These are phyloP conservation scores for Fusarium subglutinans DNA, from an alignment of 2,329 filamentous ascomycete species.

Conservation along the genomic window DNA sequence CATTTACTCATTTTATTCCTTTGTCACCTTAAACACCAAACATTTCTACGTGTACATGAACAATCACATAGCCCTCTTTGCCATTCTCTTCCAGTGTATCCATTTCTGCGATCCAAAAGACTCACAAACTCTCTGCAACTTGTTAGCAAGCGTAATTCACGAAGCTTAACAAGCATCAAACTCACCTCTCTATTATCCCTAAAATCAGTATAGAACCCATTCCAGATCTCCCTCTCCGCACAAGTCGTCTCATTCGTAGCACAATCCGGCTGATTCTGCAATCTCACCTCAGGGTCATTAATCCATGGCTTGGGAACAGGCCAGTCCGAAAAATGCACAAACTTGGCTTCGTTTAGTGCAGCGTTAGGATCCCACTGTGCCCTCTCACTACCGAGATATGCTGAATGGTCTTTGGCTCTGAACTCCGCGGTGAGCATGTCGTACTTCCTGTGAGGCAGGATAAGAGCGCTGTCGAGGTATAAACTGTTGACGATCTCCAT, in stretches of 20 bases:
- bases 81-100: slow-evolving; percentile 15
- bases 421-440: slow-evolving; percentile 72
- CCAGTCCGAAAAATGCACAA: slow-evolving; percentile 78
- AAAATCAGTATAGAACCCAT: slow-evolving; percentile 28
- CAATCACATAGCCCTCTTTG: background rate
- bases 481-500: slow-evolving; percentile 75
- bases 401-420: slow-evolving; percentile 58
- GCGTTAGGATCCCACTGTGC: slow-evolving; percentile 67
- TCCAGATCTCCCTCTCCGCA: slow-evolving; percentile 27
- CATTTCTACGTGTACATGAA: background rate
- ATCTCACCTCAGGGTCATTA: background rate
- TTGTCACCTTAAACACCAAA: background rate
- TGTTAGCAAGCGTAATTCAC: background rate
- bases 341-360: slow-evolving; percentile 67
- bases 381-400: slow-evolving; percentile 53
- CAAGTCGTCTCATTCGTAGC: background rate
- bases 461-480: slow-evolving; percentile 66
- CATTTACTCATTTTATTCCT: background rate
- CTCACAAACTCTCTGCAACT: slow-evolving; percentile 14
- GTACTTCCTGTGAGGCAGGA: slow-evolving; percentile 72
- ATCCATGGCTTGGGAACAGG: slow-evolving; percentile 71
- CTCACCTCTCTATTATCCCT: slow-evolving; percentile 18
- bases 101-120: slow-evolving; percentile 6
- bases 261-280: background rate
- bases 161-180: accelerated